Conservation (phyloP, 176 grass and related monocot species). For the Aegilops umbellulata region DNA sequence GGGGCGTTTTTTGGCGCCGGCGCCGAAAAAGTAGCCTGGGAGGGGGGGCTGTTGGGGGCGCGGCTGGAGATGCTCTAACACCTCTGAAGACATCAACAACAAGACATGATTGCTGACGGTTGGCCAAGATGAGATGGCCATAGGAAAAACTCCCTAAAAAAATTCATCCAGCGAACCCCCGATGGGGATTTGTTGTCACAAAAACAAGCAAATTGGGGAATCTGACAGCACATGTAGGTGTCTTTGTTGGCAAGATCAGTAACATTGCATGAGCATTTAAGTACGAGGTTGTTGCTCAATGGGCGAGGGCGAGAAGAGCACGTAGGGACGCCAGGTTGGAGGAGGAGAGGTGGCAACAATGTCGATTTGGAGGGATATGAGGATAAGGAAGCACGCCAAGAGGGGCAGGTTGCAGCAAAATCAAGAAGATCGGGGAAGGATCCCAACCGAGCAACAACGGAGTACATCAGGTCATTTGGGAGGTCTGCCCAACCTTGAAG, state of each 20-base stretch:
- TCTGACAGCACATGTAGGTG: background rate
- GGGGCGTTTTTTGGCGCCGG: too few relatives aligned
- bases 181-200: background rate
- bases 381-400: background rate
- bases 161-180: background rate
- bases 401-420: background rate
- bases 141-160: conserved; percentile 4
- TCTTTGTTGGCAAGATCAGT: background rate
- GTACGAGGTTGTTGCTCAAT: background rate
- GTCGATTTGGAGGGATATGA: background rate
- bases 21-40: too few relatives aligned
- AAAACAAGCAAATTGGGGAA: background rate
- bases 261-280: background rate
- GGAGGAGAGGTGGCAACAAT: background rate
- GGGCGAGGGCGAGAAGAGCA: background rate
- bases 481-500: background rate
- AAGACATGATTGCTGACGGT: background rate
- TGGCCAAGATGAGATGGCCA: conserved; percentile 35
- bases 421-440: background rate
- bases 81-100: conserved; percentile 47
- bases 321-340: background rate
- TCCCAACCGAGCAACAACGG: background rate
- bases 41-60: too few relatives aligned
- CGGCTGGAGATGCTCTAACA: too few relatives aligned
- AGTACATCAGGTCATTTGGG: background rate